phyloP scores from a whole-genome alignment of 2,329 filamentous ascomycete species.

The Aspergillus fumigatiaffinis region DNA sequence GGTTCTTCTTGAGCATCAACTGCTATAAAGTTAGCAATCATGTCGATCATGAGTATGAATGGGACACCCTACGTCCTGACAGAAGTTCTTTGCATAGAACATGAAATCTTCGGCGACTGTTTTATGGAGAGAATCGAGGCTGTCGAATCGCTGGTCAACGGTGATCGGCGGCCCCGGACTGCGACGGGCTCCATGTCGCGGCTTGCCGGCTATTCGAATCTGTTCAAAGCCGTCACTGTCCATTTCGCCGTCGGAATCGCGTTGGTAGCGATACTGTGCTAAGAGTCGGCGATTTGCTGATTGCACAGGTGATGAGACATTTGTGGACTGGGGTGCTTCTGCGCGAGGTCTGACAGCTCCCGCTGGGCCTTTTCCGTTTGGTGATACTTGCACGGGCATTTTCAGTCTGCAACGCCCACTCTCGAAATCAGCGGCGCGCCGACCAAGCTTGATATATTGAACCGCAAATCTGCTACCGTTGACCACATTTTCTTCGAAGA shows the following conservation, averaged over 20 bases:
- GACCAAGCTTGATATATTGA: conserved; percentile 56
- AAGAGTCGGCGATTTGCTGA: conserved; percentile 39
- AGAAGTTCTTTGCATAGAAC: conserved; percentile 40
- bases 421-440: conserved; percentile 46
- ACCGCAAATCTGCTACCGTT: conserved; percentile 65
- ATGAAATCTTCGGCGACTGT: conserved; percentile 48
- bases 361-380: conserved; percentile 33
- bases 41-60: background rate
- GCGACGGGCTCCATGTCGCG: conserved; percentile 20
- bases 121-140: conserved; percentile 41
- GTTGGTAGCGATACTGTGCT: conserved; percentile 21
- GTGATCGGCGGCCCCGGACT: conserved; percentile 46
- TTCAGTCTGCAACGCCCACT: conserved; percentile 44
- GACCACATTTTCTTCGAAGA: conserved; percentile 66
- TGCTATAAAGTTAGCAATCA: conserved; percentile 18
- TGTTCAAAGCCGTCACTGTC: conserved; percentile 44
- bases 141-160: conserved; percentile 38
- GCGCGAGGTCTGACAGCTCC: conserved; percentile 28
- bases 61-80: conserved; percentile 35
- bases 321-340: conserved; percentile 56
- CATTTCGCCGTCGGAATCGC: conserved; percentile 31
- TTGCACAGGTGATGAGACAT: conserved; percentile 62
- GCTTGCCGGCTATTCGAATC: conserved; percentile 34
- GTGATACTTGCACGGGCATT: conserved; percentile 52
- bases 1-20: conserved; percentile 41